Percentiles rank a stretch among this genome's conserved stretches.
Evolutionary conservation across 1,284 basidiomycete species (phyloP).

Genomic region (Meira nashicola): DNA sequence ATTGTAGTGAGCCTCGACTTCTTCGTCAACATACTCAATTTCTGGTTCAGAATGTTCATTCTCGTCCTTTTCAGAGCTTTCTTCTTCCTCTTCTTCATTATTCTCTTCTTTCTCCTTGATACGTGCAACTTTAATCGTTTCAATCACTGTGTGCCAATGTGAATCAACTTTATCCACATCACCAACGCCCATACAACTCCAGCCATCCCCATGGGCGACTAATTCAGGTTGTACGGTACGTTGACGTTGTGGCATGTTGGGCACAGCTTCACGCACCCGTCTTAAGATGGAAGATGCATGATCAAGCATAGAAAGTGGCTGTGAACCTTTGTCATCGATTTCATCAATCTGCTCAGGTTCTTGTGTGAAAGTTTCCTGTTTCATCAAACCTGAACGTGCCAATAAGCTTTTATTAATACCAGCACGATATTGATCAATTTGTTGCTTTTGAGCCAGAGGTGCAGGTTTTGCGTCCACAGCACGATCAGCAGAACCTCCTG

Average conservation of each 20-base stretch:
- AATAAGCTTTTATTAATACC: neutral
- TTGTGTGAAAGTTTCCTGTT: neutral
- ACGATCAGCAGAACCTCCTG: slow-evolving; percentile 1
- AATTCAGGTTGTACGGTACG: neutral
- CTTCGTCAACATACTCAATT: neutral
- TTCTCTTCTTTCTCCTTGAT: slow-evolving; percentile 3
- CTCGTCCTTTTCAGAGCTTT: neutral
- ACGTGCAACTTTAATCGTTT: neutral
- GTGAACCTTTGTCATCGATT: neutral
- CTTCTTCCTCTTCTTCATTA: neutral
- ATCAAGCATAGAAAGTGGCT: neutral
- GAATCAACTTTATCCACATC: neutral
- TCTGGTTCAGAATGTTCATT: neutral
- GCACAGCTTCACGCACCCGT: neutral
- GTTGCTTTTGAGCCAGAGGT: neutral
- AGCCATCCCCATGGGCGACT: neutral
- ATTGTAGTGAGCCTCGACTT: slow-evolving; percentile 20
- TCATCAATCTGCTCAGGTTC: too few relatives aligned
- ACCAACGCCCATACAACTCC: slow-evolving; percentile 2
- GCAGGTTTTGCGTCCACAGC: neutral
- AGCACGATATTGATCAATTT: neutral
- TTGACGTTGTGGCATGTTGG: neutral
- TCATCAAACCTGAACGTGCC: neutral
- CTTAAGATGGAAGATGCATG: neutral
- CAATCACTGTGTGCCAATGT: neutral